A percentile compares a stretch with the other conserved stretches of the same genome.
Evolutionary conservation across 2,329 filamentous ascomycete genomes (phyloP).

Genomic region (Diplodia sapinea): DNA sequence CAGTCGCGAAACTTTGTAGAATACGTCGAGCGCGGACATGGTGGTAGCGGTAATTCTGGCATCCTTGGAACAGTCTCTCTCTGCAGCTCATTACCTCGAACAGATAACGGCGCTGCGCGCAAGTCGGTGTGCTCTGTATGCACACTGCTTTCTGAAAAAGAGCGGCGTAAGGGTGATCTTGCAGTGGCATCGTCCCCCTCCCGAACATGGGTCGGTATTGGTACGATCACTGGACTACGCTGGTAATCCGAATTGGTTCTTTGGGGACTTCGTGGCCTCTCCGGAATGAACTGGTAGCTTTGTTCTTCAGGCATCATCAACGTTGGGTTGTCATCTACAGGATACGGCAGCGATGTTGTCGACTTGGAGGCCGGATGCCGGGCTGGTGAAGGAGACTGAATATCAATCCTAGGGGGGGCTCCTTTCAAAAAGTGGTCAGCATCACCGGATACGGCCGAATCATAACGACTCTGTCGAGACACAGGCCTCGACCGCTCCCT

Average conservation of each 20-base stretch:
- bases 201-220: slow-evolving; percentile 22
- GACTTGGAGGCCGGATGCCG: slow-evolving; percentile 36
- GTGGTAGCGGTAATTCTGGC: slow-evolving; percentile 55
- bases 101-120: not conserved
- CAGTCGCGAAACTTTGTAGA: slow-evolving; percentile 74
- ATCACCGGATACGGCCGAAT: slow-evolving; percentile 38
- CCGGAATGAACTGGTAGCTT: slow-evolving; percentile 47
- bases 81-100: not conserved
- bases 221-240: not conserved
- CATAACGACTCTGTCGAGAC: slow-evolving; percentile 40
- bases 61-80: not conserved
- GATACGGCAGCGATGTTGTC: slow-evolving; percentile 50
- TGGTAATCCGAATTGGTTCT: slow-evolving; percentile 15
- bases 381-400: slow-evolving; percentile 43
- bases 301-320: slow-evolving; percentile 52
- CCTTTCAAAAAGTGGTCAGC: slow-evolving; percentile 35
- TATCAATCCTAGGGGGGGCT: slow-evolving; percentile 37
- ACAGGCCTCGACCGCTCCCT: slow-evolving; percentile 39
- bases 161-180: slow-evolving; percentile 19
- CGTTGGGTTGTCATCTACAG: slow-evolving; percentile 49
- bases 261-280: slow-evolving; percentile 20
- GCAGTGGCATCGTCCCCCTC: slow-evolving; percentile 12
- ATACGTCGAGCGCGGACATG: slow-evolving; percentile 71
- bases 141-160: slow-evolving; percentile 23
- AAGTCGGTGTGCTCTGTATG: not conserved